These are phyloP conservation scores for Gastroboletus turbinatus DNA, from an alignment of 1,284 basidiomycete species.

Conservation along the genomic window DNA sequence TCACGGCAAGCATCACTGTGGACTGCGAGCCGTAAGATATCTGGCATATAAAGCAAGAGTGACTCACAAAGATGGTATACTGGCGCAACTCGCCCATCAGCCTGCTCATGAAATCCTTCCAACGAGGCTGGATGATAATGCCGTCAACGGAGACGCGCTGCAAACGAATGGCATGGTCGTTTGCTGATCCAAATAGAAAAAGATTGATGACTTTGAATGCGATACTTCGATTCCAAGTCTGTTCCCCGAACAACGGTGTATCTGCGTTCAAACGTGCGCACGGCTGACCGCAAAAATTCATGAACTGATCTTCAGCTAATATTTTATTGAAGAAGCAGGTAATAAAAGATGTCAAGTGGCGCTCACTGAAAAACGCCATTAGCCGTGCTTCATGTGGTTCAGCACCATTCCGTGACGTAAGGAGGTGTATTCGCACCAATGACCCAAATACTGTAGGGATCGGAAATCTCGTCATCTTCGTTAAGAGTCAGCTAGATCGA, in stretches of 20 bases:
- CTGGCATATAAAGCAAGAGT: fast-evolving
- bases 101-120: constrained; percentile 20
- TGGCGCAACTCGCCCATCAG: constrained; percentile 52
- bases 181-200: constrained; percentile 15
- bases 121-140: constrained; percentile 23
- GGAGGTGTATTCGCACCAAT: constrained; percentile 8
- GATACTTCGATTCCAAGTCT: constrained; percentile 4
- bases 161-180: constrained; percentile 15
- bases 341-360: too few species aligned
- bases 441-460: constrained; percentile 17
- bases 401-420: background rate
- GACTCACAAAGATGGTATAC: constrained; percentile 48
- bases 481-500: background rate
- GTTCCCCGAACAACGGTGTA: constrained; percentile 6
- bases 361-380: constrained; percentile 2
- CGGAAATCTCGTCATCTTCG: background rate
- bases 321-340: too few species aligned
- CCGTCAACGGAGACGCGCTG: constrained; percentile 22
- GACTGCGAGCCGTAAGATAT: constrained; percentile 14
- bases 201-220: constrained; percentile 2
- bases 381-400: constrained; percentile 12
- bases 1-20: constrained; percentile 14
- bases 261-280: constrained; percentile 19
- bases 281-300: constrained; percentile 7
- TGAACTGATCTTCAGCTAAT: too few species aligned